Evolutionary conservation across 1,284 basidiomycete species (phyloP).

Genomic region (Erythrobasidium hasegawianum): DNA sequence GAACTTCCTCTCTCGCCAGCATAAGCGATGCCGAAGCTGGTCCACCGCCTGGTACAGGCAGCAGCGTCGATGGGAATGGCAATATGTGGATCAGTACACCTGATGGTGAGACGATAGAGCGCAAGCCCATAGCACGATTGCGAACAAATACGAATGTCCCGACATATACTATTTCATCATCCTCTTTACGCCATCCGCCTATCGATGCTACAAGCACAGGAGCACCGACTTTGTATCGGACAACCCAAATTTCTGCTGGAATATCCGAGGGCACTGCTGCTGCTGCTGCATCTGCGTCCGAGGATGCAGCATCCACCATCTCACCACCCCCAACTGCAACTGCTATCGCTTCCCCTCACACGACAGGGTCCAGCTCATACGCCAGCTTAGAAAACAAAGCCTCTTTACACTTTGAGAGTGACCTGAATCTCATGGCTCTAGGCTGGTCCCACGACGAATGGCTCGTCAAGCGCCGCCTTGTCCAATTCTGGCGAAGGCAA

Average conservation of each 20-base stretch:
- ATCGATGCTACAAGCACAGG: constrained; percentile 11
- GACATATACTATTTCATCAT: constrained; percentile 24
- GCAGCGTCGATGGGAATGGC: neutral
- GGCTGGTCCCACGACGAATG: constrained; percentile 57
- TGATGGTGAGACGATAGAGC: constrained; percentile 19
- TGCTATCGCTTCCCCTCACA: neutral
- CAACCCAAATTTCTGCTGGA: constrained; percentile 5
- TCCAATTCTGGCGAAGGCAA: constrained; percentile 56
- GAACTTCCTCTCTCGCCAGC: constrained; percentile 22
- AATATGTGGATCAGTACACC: neutral
- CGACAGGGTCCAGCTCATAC: neutral
- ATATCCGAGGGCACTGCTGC: neutral
- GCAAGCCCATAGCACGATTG: constrained; percentile 31
- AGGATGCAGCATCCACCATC: neutral
- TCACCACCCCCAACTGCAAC: neutral
- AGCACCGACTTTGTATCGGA: constrained; percentile 19
- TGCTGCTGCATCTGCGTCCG: too few relatives aligned
- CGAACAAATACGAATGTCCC: constrained; percentile 1
- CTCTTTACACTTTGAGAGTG: constrained; percentile 21
- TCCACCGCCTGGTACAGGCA: neutral
- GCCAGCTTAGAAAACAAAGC: constrained; percentile 17
- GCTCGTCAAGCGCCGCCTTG: constrained; percentile 53
- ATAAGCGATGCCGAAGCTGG: constrained; percentile 8
- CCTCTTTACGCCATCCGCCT: constrained; percentile 23
- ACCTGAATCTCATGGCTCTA: constrained; percentile 50